A percentile compares a stretch with the other conserved stretches of the same genome.
These are phyloP conservation scores for Xylona heveae DNA, from an alignment of 495 filamentous ascomycete genomes.

Conservation along the genomic window DNA sequence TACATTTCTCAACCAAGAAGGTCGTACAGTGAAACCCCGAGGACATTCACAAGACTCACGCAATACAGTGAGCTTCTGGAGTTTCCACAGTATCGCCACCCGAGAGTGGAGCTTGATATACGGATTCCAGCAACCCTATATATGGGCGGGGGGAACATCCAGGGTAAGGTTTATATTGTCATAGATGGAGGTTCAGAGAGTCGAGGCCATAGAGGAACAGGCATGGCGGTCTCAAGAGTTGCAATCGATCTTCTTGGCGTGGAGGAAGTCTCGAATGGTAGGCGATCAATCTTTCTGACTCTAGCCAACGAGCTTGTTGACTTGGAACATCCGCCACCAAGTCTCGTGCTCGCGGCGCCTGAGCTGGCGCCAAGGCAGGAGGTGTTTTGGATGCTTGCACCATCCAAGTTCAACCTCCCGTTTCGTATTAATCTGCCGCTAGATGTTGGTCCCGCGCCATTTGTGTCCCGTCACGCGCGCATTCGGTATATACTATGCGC, in stretches of 20 bases:
- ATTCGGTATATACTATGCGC: slow-evolving; percentile 27
- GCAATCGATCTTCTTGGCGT: slow-evolving; percentile 28
- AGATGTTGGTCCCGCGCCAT: slow-evolving; percentile 31
- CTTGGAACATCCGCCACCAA: slow-evolving; percentile 23
- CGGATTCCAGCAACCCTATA: slow-evolving; percentile 14
- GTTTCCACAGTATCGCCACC: slow-evolving; percentile 14
- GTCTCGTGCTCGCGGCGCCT: slow-evolving; percentile 19
- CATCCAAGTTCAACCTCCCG: slow-evolving; percentile 21
- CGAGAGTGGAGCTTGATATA: slow-evolving; percentile 15
- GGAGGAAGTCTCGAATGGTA: slow-evolving; percentile 21
- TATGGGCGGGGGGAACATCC: slow-evolving; percentile 20
- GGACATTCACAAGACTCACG: too few species aligned
- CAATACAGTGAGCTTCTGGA: too few species aligned
- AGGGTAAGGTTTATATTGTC: slow-evolving; percentile 17
- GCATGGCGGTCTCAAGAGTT: slow-evolving; percentile 20
- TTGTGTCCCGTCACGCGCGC: slow-evolving; percentile 25
- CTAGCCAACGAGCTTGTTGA: slow-evolving; percentile 29
- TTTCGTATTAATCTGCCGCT: slow-evolving; percentile 31
- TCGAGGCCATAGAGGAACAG: slow-evolving; percentile 6
- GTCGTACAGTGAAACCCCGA: too few species aligned
- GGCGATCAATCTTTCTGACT: slow-evolving; percentile 24
- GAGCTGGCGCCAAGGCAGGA: slow-evolving; percentile 16
- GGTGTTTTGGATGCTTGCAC: slow-evolving; percentile 23
- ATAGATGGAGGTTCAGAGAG: slow-evolving; percentile 14
- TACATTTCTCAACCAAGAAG: too few species aligned